A percentile compares a stretch with the other conserved stretches of the same genome.
These are phyloP conservation scores for Sphaerostilbella broomeana DNA, from an alignment of 2,329 filamentous ascomycete species.

Conservation along the genomic window DNA sequence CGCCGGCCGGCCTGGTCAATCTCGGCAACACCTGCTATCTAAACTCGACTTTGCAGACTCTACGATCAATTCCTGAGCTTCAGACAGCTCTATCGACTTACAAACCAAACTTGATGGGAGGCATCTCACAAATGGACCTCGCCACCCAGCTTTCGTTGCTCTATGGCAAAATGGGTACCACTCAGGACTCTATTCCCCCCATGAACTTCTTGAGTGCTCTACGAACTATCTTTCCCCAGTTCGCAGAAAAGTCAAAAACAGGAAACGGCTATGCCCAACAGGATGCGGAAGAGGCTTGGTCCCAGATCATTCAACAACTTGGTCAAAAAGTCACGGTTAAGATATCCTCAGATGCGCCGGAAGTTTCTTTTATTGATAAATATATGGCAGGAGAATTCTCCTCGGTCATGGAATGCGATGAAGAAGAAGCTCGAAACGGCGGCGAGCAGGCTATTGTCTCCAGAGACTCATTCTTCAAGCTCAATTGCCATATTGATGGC, in stretches of 20 bases:
- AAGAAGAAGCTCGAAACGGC: slow-evolving; percentile 64
- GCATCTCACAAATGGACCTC: slow-evolving; percentile 58
- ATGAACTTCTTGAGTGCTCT: slow-evolving; percentile 76
- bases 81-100: slow-evolving; percentile 68
- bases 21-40: slow-evolving; percentile 98
- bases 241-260: slow-evolving; percentile 79
- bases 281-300: slow-evolving; percentile 97
- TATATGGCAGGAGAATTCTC: slow-evolving; percentile 82
- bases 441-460: slow-evolving; percentile 64
- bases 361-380: slow-evolving; percentile 75
- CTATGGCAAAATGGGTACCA: slow-evolving; percentile 84
- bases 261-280: slow-evolving; percentile 90
- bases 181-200: slow-evolving; percentile 80
- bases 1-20: slow-evolving; percentile 81
- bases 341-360: slow-evolving; percentile 40
- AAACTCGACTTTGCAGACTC: slow-evolving; percentile 91
- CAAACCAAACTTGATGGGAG: slow-evolving; percentile 26
- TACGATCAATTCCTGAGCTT: slow-evolving; percentile 84
- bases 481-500: slow-evolving; percentile 90
- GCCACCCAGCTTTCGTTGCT: slow-evolving; percentile 72
- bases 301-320: slow-evolving; percentile 82
- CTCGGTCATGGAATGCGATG: slow-evolving; percentile 75
- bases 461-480: slow-evolving; percentile 77
- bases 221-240: slow-evolving; percentile 78
- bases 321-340: slow-evolving; percentile 68